Evolutionary conservation across 2,329 filamentous ascomycete genomes (phyloP).

Genomic region (Monosporascus cannonballus): DNA sequence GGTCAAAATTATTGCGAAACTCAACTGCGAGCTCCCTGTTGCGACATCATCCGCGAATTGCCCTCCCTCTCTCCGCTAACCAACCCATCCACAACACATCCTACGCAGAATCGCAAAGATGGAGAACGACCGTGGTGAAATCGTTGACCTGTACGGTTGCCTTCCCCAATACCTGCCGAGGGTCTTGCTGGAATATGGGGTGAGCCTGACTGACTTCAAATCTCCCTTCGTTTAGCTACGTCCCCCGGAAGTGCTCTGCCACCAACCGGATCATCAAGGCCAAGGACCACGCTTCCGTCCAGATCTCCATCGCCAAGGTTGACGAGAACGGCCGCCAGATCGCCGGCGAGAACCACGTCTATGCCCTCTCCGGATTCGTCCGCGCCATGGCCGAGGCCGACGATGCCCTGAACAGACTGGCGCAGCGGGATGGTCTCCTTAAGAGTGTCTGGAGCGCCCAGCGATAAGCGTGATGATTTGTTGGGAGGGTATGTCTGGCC

Average conservation of each 20-base stretch:
- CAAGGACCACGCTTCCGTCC: slow-evolving; percentile 98
- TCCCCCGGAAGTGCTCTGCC: slow-evolving; percentile 97
- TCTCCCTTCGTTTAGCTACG: slow-evolving; percentile 58
- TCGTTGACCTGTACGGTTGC: slow-evolving; percentile 88
- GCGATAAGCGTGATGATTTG: slow-evolving; percentile 39
- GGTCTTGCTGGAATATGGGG: background rate
- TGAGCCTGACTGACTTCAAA: slow-evolving; percentile 1
- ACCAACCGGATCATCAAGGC: slow-evolving; percentile 99
- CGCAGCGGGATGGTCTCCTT: slow-evolving; percentile 92
- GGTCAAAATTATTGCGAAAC: background rate
- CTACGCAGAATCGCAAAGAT: slow-evolving; percentile 55
- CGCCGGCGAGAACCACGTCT: slow-evolving; percentile 95
- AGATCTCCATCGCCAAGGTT: slow-evolving; percentile 96
- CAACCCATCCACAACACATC: background rate
- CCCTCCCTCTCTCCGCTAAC: background rate
- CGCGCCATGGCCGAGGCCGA: slow-evolving; percentile 97
- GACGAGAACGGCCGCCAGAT: slow-evolving; percentile 94
- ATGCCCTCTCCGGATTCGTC: slow-evolving; percentile 96
- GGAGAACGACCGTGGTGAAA: slow-evolving; percentile 99
- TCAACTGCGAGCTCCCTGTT: background rate
- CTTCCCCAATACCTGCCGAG: slow-evolving; percentile 8
- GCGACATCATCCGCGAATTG: background rate
- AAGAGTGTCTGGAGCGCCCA: slow-evolving; percentile 92
- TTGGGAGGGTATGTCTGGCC: slow-evolving; percentile 13
- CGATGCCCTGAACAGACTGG: slow-evolving; percentile 90